phyloP scores from a whole-genome alignment of 352 stramenopile species.

The Pythium vanterpoolii region DNA sequence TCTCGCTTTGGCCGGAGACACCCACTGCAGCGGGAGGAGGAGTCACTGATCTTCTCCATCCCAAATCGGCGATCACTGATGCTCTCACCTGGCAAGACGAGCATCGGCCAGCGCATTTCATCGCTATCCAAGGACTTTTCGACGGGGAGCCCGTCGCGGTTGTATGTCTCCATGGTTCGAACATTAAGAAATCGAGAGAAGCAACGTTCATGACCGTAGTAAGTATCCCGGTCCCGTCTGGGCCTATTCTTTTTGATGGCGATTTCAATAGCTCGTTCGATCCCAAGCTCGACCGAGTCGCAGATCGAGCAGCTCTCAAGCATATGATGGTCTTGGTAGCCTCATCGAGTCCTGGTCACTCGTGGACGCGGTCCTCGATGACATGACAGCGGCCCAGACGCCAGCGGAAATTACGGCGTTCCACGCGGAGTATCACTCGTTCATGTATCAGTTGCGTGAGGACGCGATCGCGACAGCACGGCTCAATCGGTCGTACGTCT shows the following conservation, averaged over 20 bases:
- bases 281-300: neutral
- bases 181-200: neutral
- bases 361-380: neutral
- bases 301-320: neutral
- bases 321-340: neutral
- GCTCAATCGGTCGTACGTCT: slow-evolving; percentile 13
- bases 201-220: neutral
- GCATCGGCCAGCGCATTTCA: neutral
- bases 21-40: neutral
- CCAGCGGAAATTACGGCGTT: neutral
- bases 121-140: neutral
- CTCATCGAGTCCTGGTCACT: neutral
- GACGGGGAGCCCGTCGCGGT: neutral
- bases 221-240: neutral
- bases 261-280: slow-evolving; percentile 17
- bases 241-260: neutral
- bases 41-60: neutral
- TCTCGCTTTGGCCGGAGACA: neutral
- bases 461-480: neutral
- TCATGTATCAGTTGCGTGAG: neutral
- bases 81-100: neutral
- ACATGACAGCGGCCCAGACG: neutral
- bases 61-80: neutral
- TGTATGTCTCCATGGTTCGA: neutral
- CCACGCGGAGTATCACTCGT: slow-evolving; percentile 6